Evolutionary conservation across 2,329 filamentous ascomycete species (phyloP), one percentile per base, ranked within the genome.

Genomic region (Pestalotiopsis sp.): DNA sequence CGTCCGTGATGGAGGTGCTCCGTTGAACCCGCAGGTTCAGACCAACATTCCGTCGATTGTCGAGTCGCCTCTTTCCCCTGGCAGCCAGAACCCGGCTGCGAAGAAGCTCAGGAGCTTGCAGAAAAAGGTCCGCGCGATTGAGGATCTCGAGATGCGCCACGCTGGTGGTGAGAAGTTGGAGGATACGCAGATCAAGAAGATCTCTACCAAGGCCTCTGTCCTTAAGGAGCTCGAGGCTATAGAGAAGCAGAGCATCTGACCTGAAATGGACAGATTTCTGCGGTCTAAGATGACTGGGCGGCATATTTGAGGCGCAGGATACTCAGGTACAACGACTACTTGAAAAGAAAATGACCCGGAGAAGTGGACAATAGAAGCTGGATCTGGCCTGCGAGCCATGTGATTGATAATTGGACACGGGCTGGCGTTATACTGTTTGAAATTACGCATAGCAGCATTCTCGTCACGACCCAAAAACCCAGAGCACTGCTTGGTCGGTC

Each of bases 141-240:
- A 99, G 78, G 96, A 99, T 78, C 84, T 99, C 70, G 97, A 98
- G 85, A 98, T 98, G 94, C 90, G 96, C 67, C 90, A 94, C 72
- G 96, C 95, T 2, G 91, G 92, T 40, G 95, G 95, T 4, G 96
- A 99, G 86, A 98, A 98, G 86, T 84, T 99, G 69, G 96, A 99
- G 83, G 95, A 98, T 77, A 99, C 96, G 39, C 96, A 99, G 83
- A 90, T 99, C 81, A 97, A 97, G 86, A 99, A 99, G 88, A 99
- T 99, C 74, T 88, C 89, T 67, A 98, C 94, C 24, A 97, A 98
- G 83, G 84, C 90, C 62, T 82, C 87, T 17, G 95, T 99, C 68
- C 85, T 94, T 70, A 93, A 92, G 81, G 96, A 99, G 82, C 83
- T 99, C 68, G 88, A 92, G 60, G 82, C 79, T 7, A 78, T 94